Evolutionary conservation across 2,329 filamentous ascomycete genomes (phyloP).

Genomic region (Cercospora sesami): DNA sequence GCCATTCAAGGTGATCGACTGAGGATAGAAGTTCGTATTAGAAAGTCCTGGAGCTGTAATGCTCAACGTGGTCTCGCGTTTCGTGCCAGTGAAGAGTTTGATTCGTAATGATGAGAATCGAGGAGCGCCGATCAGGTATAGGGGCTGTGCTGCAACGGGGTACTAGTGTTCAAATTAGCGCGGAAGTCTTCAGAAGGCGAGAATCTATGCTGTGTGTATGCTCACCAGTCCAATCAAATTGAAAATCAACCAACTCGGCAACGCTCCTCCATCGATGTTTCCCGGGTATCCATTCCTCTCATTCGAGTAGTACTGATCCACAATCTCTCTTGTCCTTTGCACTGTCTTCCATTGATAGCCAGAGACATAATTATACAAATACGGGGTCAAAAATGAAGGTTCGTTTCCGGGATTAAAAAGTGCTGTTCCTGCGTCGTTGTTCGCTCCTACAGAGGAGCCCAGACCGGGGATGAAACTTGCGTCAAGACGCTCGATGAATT

Average conservation of each 20-base stretch:
- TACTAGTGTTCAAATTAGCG: constrained; percentile 32
- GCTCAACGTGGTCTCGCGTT: constrained; percentile 12
- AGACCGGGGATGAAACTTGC: constrained; percentile 24
- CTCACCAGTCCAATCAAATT: constrained; percentile 48
- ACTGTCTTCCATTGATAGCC: constrained; percentile 42
- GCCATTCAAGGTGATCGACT: constrained; percentile 24
- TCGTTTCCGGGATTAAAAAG: constrained; percentile 40
- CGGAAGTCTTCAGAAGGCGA: neutral
- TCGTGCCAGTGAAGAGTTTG: constrained; percentile 23
- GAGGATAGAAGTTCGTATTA: constrained; percentile 21
- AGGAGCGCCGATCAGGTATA: constrained; percentile 50
- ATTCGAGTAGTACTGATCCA: constrained; percentile 47
- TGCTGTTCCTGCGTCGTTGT: constrained; percentile 29
- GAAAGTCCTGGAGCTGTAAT: constrained; percentile 22
- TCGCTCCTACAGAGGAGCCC: constrained; percentile 21
- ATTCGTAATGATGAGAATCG: constrained; percentile 42
- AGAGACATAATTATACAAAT: constrained; percentile 43
- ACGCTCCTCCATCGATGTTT: constrained; percentile 50
- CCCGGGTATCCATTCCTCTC: constrained; percentile 46
- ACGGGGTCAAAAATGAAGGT: constrained; percentile 44
- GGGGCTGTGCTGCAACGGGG: constrained; percentile 50
- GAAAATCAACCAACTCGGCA: constrained; percentile 55
- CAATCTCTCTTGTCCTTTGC: constrained; percentile 39
- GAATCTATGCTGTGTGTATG: neutral
- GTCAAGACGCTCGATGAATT: constrained; percentile 25